Base-by-base conservation (phyloP, 2,329 filamentous ascomycete genomes). In the Beauveria australis region DNA sequence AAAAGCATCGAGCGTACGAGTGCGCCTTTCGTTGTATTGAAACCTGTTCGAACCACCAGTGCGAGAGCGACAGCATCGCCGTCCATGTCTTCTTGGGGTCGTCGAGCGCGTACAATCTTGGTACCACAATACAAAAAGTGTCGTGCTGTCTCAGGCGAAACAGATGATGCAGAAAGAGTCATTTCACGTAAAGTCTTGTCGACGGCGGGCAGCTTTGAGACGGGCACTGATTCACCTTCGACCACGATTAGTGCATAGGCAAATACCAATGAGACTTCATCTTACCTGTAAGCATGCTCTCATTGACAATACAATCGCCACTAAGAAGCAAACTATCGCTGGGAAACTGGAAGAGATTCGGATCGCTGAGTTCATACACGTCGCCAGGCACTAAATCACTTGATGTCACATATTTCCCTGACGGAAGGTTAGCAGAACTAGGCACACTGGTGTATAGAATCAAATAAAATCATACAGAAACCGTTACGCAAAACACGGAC, bases 1-100 rank as follows among this genome's bases (percentile, higher is more conserved):
- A 99, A 99, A 43, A 99, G 82, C 93, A 99, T 99, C 0, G 94
- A 97, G 26, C 94, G 89, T 62, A 99, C 92, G 19, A 99, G 78
- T 10, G 94, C 91, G 26, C 94, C 94, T 72, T 99, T 99, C 1
- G 94, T 99, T 0, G 94, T 99, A 72, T 95, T 95, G 75, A 99
- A 99, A 1, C 94, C 94, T 2, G 92, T 99, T 64, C 94, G 85
- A 30, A 97, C 87, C 18, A 96, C 92, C 75, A 99, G 87, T 14
- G 93, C 94, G 41, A 99, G 79, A 1, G 91, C 93, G 61, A 93
- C 92, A 49, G 91, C 93, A 73, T 97, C 92, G 57, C 93, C 91
- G 46, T 89, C 89, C 61, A 88, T 83, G 63, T 89, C 89, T 66
- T 95, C 91, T 67, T 96, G 92, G 1, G 94, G 94, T 55, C 91